Base-by-base conservation (phyloP, 345 rosid genomes). In the Aquilaria malaccensis region DNA sequence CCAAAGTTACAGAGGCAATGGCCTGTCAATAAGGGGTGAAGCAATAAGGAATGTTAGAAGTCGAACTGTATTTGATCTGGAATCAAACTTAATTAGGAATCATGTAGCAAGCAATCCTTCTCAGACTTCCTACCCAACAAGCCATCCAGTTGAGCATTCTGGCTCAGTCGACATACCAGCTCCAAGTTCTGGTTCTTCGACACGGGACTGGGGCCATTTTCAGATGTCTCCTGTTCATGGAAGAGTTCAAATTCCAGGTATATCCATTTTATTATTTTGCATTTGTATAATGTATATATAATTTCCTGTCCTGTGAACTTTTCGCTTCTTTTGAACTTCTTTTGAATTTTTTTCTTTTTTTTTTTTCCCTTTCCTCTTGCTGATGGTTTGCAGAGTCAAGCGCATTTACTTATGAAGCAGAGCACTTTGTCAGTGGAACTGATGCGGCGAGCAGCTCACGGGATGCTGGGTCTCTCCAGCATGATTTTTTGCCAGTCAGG, bases 11-110 rank as follows among this genome's bases (percentile, higher is more conserved):
- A 74, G 77, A 67, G 74, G 81, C 68, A 81, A 80, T 67, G 70
- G 69, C 61, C 78, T 77, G 60, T 70, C 81, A 63, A 62, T 80
- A 62, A 77, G 86, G 74, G 84, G 80, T 56, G 96, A 92, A 70
- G 70, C 92, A 71, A 51, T 70, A 49, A 83, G 98, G 78, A 88
- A 85, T 70, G 90, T 88, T 64, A 78, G 98, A 62, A 92, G 84
- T 60, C 85, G 96, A 62, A 73, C 88, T 57, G 81, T 83, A 33
- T 57, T 79, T 71, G 86, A 83, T 78, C 67, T 78, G 66, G 96
- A 86, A 71, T 57, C 81, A 63, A 78, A 71, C 61, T 53, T 74
- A 55, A 73, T 69, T 51, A 74, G 85, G 71, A 72, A 74, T 52
- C 74, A 71, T 75, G 70, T 84, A 33, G 67, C 83, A 67, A 70